Percentiles rank a stretch among this genome's conserved stretches.
phyloP scores from a whole-genome alignment of 2,329 filamentous ascomycete species.

The Elsinoe arachidis region DNA sequence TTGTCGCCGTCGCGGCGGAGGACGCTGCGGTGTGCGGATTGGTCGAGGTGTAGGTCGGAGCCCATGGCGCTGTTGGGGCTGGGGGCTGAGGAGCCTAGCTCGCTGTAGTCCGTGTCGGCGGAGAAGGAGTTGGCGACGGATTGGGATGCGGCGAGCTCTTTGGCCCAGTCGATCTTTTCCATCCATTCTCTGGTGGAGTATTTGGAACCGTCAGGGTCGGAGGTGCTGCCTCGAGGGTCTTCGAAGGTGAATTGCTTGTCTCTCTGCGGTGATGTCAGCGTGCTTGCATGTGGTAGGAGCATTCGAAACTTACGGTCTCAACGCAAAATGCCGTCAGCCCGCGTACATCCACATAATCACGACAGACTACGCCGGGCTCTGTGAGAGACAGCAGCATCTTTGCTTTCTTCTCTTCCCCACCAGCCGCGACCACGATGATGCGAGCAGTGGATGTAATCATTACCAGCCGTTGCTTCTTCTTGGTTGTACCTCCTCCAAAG shows the following conservation, averaged over 20 bases:
- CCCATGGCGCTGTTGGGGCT: conserved; percentile 69
- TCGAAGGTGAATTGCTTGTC: conserved; percentile 92
- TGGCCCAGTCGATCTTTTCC: conserved; percentile 75
- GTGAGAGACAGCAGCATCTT: conserved; percentile 88
- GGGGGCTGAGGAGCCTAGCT: conserved; percentile 50
- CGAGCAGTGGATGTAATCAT: conserved; percentile 90
- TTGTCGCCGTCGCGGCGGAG: conserved; percentile 27
- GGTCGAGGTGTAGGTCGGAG: conserved; percentile 38
- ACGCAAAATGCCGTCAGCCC: conserved; percentile 82
- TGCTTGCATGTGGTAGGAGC: neutral
- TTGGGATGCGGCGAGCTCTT: conserved; percentile 72
- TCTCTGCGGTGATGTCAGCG: conserved; percentile 45
- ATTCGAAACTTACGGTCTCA: conserved; percentile 66
- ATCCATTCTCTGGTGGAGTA: conserved; percentile 84
- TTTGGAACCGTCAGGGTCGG: conserved; percentile 54
- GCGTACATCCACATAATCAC: conserved; percentile 73
- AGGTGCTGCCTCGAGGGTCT: conserved; percentile 67
- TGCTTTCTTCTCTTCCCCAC: conserved; percentile 89
- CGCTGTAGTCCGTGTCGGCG: conserved; percentile 40
- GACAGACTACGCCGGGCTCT: conserved; percentile 66
- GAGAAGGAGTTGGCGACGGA: conserved; percentile 57
- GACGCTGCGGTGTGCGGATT: conserved; percentile 42
- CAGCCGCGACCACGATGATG: conserved; percentile 80
- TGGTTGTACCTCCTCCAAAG: conserved; percentile 82
- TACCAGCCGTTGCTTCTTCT: conserved; percentile 86